Evolutionary conservation across 2,329 filamentous ascomycete genomes (phyloP).

Genomic region (Penicillium sp.): DNA sequence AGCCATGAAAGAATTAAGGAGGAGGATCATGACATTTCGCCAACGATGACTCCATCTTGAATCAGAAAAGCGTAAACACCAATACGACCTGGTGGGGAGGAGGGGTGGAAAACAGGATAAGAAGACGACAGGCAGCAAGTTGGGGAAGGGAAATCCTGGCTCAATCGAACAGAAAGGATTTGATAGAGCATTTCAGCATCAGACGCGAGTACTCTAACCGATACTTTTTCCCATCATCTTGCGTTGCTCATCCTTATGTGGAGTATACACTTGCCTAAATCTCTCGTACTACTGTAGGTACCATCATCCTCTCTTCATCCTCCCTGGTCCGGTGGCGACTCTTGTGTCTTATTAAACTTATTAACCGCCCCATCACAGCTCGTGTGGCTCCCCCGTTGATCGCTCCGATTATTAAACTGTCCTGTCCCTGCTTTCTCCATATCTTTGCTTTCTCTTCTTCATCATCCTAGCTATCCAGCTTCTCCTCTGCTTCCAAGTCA

Average conservation of each 20-base stretch:
- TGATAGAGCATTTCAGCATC: neutral
- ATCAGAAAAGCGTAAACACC: neutral
- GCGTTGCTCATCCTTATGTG: neutral
- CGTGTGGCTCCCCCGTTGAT: slow-evolving; percentile 4
- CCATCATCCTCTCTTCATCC: slow-evolving; percentile 4
- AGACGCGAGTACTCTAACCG: too few relatives aligned
- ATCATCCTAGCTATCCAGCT: neutral
- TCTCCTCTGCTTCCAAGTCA: neutral
- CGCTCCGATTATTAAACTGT: slow-evolving; percentile 7
- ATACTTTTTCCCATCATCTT: slow-evolving; percentile 1
- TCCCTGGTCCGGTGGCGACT: slow-evolving; percentile 8
- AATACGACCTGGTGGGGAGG: neutral
- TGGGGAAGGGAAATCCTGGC: neutral
- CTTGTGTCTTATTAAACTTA: slow-evolving; percentile 8
- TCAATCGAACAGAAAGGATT: neutral
- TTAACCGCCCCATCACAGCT: slow-evolving; percentile 7
- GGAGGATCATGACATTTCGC: neutral
- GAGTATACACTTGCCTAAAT: neutral
- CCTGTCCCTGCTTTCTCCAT: neutral
- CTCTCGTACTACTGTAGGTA: neutral
- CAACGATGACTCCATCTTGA: neutral
- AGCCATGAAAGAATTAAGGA: slow-evolving; percentile 5
- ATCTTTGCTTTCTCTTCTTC: neutral
- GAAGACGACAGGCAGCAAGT: slow-evolving; percentile 1
- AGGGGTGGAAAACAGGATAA: neutral